phyloP scores from a whole-genome alignment of 495 filamentous ascomycete species.

The Trichocladium uniseriatum region DNA sequence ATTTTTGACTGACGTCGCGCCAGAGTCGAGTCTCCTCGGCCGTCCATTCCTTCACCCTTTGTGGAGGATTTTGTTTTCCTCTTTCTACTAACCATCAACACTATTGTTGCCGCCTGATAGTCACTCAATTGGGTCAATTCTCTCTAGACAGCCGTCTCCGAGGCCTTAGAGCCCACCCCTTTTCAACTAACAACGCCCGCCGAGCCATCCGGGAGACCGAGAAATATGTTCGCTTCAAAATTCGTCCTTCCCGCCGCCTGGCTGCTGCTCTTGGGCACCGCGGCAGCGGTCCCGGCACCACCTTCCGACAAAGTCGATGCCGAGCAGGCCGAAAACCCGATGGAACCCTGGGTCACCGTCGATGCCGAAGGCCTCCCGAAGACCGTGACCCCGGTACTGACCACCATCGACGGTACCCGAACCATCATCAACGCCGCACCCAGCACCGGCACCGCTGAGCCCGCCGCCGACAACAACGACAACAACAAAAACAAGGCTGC shows the following conservation, averaged over 20 bases:
- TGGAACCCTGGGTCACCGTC: slow-evolving; percentile 36
- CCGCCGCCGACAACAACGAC: slow-evolving; percentile 21
- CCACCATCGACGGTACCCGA: slow-evolving; percentile 31
- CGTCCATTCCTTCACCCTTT: slow-evolving; percentile 1
- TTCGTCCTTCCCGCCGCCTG: slow-evolving; percentile 11
- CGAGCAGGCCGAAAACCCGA: too few relatives aligned
- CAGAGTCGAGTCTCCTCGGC: background rate
- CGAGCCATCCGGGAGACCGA: background rate
- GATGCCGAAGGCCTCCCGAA: slow-evolving; percentile 28
- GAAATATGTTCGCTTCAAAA: slow-evolving; percentile 4
- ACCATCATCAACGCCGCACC: slow-evolving; percentile 33
- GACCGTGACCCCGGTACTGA: slow-evolving; percentile 31
- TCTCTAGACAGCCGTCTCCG: background rate
- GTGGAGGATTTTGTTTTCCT: background rate
- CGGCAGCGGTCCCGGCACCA: slow-evolving; percentile 1
- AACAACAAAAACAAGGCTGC: slow-evolving; percentile 11
- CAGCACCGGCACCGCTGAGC: slow-evolving; percentile 18
- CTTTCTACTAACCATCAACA: background rate
- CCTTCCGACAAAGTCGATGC: background rate
- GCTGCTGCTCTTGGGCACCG: slow-evolving; percentile 14
- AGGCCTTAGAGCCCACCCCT: background rate
- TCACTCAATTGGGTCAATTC: slow-evolving; percentile 9
- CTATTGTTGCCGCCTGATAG: background rate
- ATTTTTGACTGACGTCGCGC: slow-evolving; percentile 3
- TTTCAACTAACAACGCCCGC: background rate